Conservation (phyloP, 23 red algal genomes). For the Gracilaria gracilis region DNA sequence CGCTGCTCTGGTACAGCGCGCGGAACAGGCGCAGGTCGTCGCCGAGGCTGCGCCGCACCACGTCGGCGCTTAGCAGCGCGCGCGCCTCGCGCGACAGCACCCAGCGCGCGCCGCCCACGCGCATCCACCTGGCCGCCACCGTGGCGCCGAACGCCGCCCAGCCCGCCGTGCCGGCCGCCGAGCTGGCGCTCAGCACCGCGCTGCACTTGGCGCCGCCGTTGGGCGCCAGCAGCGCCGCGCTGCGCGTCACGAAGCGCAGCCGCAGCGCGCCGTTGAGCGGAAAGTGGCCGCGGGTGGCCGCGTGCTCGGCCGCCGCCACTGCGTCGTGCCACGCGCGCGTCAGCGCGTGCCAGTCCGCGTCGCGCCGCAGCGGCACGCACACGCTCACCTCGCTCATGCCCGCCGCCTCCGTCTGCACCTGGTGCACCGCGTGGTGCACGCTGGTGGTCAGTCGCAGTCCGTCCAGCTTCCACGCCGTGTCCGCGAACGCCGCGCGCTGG, state of each 20-base stretch:
- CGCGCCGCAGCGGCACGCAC: conserved; percentile 22
- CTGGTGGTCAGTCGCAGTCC: neutral
- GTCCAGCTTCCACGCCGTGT: conserved; percentile 60
- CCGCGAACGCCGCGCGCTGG: conserved; percentile 30
- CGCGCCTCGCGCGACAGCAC: conserved; percentile 29
- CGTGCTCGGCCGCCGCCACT: conserved; percentile 12
- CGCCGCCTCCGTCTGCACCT: conserved; percentile 15
- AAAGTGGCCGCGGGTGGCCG: neutral
- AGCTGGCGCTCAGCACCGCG: conserved; percentile 30
- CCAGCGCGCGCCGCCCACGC: conserved; percentile 31
- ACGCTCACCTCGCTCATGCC: conserved; percentile 45
- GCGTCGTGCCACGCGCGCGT: conserved; percentile 10
- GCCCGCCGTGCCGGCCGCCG: neutral
- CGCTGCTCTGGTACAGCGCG: neutral
- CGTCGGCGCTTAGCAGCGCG: neutral
- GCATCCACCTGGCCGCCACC: conserved; percentile 23
- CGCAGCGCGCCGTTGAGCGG: conserved; percentile 36
- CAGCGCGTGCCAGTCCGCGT: conserved; percentile 34
- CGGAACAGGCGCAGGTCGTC: conserved; percentile 13
- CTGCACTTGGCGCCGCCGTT: conserved; percentile 25
- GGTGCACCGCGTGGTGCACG: conserved; percentile 32
- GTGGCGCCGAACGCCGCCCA: conserved; percentile 13
- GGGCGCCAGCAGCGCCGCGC: conserved; percentile 16
- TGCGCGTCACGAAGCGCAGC: conserved; percentile 7
- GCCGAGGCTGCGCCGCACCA: neutral